phyloP scores from a whole-genome alignment of 139 green algal species.

The Chlorella sp. region DNA sequence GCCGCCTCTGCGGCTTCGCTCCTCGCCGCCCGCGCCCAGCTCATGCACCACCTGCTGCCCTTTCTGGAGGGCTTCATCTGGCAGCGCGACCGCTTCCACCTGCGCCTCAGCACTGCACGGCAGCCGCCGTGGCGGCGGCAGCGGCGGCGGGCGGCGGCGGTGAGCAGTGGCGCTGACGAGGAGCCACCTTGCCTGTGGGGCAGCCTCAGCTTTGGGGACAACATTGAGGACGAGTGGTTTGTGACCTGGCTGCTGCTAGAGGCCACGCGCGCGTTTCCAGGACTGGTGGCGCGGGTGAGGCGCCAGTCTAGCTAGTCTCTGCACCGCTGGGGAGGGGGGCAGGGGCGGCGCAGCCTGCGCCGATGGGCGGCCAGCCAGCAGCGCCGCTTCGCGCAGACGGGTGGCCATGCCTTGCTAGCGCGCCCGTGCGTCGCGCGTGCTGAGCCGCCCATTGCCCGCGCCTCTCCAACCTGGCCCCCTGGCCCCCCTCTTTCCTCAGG shows the following conservation, averaged over 20 bases:
- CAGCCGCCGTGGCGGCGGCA: conserved; percentile 12
- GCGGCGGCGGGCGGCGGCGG: not conserved
- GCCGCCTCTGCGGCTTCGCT: not conserved
- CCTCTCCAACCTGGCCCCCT: too few species aligned
- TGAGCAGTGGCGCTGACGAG: not conserved
- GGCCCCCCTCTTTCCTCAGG: conserved; percentile 3
- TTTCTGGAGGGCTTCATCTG: conserved; percentile 46
- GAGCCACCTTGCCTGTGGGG: conserved; percentile 64
- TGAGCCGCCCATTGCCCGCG: too few species aligned
- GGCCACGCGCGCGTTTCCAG: conserved; percentile 49
- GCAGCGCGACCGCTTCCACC: conserved; percentile 49
- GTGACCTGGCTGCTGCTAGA: conserved; percentile 73
- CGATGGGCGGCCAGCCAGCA: too few species aligned
- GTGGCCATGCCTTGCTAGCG: too few species aligned
- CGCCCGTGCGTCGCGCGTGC: too few species aligned
- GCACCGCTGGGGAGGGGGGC: too few species aligned
- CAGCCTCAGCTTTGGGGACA: conserved; percentile 71
- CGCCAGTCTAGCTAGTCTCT: too few species aligned
- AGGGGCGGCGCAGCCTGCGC: too few species aligned
- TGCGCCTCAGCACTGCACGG: conserved; percentile 8
- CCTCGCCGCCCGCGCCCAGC: not conserved
- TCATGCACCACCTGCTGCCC: conserved; percentile 19
- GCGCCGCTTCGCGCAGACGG: too few species aligned
- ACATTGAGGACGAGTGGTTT: conserved; percentile 92
- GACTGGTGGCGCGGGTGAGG: too few species aligned